Evolutionary conservation across 805 yeast species (phyloP).

Genomic region (Starmerella bombicola): DNA sequence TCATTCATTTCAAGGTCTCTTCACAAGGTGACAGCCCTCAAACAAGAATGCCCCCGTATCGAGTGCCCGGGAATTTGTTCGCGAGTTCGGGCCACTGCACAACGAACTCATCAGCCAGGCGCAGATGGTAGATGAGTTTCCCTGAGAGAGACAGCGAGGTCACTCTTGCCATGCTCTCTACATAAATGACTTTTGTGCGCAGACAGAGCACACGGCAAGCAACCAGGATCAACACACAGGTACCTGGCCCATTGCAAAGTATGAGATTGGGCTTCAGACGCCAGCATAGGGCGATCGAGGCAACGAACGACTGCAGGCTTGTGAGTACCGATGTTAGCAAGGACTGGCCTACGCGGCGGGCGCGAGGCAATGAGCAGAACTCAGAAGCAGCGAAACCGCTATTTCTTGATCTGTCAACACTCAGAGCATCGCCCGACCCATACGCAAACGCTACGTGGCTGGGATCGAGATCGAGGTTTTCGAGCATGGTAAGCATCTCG

Average conservation of each 20-base stretch:
- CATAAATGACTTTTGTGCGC: slow-evolving; percentile 51
- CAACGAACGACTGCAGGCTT: slow-evolving; percentile 32
- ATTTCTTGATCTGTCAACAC: slow-evolving; percentile 29
- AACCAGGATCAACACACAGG: slow-evolving; percentile 44
- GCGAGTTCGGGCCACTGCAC: slow-evolving; percentile 79
- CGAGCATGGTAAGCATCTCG: slow-evolving; percentile 69
- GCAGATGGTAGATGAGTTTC: slow-evolving; percentile 49
- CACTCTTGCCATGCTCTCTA: slow-evolving; percentile 83
- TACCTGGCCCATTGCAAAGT: slow-evolving; percentile 70
- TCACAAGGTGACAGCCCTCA: too few species aligned
- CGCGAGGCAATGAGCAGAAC: slow-evolving; percentile 38
- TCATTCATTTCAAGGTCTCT: too few species aligned
- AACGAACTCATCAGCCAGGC: slow-evolving; percentile 61
- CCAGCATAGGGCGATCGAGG: slow-evolving; percentile 26
- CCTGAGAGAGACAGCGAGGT: slow-evolving; percentile 67
- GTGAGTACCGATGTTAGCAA: slow-evolving; percentile 36
- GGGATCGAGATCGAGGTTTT: slow-evolving; percentile 27
- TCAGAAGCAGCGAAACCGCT: slow-evolving; percentile 2
- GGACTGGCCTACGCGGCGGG: slow-evolving; percentile 50
- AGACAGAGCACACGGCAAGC: slow-evolving; percentile 30
- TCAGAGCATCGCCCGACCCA: slow-evolving; percentile 42
- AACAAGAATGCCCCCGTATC: slow-evolving; percentile 66
- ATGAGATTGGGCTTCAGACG: slow-evolving; percentile 34
- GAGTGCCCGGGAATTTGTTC: slow-evolving; percentile 43
- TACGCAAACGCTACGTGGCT: slow-evolving; percentile 27